Conservation (phyloP, 1,284 basidiomycete species). For the Erythrobasidium hasegawianum region DNA sequence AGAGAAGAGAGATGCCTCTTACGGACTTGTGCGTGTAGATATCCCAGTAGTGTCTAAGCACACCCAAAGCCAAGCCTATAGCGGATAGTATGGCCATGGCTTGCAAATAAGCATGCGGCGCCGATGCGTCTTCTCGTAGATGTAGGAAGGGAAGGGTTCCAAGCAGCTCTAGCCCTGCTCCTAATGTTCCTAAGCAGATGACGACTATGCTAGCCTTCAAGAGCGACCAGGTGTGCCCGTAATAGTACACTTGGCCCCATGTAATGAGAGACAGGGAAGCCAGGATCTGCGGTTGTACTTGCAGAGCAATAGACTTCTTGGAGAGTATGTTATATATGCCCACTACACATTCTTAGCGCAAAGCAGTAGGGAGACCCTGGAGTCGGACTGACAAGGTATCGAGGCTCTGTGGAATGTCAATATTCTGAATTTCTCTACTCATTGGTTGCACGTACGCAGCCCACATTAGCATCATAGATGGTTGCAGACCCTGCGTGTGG, state of each 20-base stretch:
- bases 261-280: conserved; percentile 38
- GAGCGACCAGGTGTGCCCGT: conserved; percentile 30
- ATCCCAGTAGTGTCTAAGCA: conserved; percentile 41
- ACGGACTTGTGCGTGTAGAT: conserved; percentile 38
- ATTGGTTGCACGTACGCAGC: conserved; percentile 23
- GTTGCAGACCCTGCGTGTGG: conserved; percentile 37
- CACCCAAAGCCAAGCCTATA: conserved; percentile 36
- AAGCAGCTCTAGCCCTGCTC: conserved; percentile 10
- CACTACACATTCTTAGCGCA: conserved; percentile 14
- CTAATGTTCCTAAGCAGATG: neutral
- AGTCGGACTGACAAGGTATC: neutral
- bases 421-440: neutral
- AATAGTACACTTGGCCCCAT: conserved; percentile 40
- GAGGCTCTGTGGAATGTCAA: neutral
- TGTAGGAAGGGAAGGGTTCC: conserved; percentile 22
- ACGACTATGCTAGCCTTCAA: conserved; percentile 11
- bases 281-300: conserved; percentile 41
- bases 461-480: conserved; percentile 41
- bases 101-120: conserved; percentile 12
- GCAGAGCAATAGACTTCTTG: conserved; percentile 36
- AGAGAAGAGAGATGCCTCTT: conserved; percentile 38
- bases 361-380: neutral
- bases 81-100: conserved; percentile 39
- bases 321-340: conserved; percentile 40
- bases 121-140: neutral